Conservation (phyloP, 1,139 yeast species). For the Suhomyces terraborum region DNA sequence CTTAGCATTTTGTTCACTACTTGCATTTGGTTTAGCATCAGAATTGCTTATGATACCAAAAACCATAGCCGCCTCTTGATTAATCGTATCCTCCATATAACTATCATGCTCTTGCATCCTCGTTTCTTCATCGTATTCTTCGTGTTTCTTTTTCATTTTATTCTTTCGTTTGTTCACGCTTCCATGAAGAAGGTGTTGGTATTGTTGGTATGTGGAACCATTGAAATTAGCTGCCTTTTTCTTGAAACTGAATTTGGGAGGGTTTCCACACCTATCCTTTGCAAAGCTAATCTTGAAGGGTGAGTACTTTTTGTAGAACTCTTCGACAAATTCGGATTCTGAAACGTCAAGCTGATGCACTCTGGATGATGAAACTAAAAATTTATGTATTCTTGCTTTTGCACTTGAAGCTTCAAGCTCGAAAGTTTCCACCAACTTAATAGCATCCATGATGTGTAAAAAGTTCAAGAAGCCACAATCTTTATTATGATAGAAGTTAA, state of each 20-base stretch:
- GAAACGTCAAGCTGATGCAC: slow-evolving; percentile 7
- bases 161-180: slow-evolving; percentile 14
- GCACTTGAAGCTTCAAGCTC: slow-evolving; percentile 16
- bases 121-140: slow-evolving; percentile 16
- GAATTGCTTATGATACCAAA: slow-evolving; percentile 44
- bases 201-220: slow-evolving; percentile 20
- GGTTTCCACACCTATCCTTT: slow-evolving; percentile 52
- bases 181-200: slow-evolving; percentile 20
- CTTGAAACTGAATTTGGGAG: slow-evolving; percentile 46
- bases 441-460: slow-evolving; percentile 38
- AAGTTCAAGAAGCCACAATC: slow-evolving; percentile 52
- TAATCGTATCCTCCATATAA: slow-evolving; percentile 29
- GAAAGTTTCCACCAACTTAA: slow-evolving; percentile 20
- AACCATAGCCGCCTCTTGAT: slow-evolving; percentile 49
- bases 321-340: slow-evolving; percentile 6
- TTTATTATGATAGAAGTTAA: slow-evolving; percentile 47
- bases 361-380: slow-evolving; percentile 4
- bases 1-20: background rate
- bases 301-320: slow-evolving; percentile 24
- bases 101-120: slow-evolving; percentile 17
- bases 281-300: slow-evolving; percentile 57
- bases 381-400: slow-evolving; percentile 11
- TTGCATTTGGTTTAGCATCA: background rate
- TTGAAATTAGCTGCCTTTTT: slow-evolving; percentile 26
- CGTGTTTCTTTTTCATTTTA: slow-evolving; percentile 6